Conservation (phyloP, 2,329 filamentous ascomycete genomes). For the Annulohypoxylon truncatum region DNA sequence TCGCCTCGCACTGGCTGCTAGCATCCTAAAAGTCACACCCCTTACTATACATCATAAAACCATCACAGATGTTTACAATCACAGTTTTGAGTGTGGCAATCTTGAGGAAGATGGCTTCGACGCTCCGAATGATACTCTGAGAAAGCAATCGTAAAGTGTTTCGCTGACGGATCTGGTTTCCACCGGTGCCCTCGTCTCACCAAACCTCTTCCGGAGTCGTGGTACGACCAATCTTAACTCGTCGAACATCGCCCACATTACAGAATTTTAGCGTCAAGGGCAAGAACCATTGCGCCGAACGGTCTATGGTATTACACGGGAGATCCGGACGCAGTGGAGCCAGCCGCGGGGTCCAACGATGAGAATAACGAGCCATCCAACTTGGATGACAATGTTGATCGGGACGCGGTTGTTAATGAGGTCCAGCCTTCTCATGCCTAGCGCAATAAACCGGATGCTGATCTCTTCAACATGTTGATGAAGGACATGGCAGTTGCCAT, state of each 20-base stretch:
- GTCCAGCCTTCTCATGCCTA: background rate
- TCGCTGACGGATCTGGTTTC: background rate
- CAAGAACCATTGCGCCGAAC: background rate
- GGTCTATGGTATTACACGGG: conserved; percentile 4
- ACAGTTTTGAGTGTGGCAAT: background rate
- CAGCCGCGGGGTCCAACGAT: background rate
- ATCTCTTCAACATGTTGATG: background rate
- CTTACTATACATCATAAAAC: background rate
- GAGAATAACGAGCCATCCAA: background rate
- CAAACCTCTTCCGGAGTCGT: background rate
- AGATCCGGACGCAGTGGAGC: background rate
- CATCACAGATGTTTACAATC: background rate
- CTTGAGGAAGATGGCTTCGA: conserved; percentile 1
- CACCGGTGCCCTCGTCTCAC: background rate
- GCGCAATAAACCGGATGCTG: background rate
- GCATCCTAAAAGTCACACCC: background rate
- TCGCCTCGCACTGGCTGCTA: conserved; percentile 1
- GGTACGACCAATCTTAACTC: background rate
- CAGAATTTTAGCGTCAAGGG: background rate
- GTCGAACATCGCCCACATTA: background rate
- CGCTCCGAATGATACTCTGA: conserved; percentile 1
- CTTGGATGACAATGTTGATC: background rate
- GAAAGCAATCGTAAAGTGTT: background rate
- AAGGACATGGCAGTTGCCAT: background rate
- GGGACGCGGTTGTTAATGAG: background rate